Base-by-base conservation (phyloP, 2,329 filamentous ascomycete genomes). In the Gremmenia infestans region DNA sequence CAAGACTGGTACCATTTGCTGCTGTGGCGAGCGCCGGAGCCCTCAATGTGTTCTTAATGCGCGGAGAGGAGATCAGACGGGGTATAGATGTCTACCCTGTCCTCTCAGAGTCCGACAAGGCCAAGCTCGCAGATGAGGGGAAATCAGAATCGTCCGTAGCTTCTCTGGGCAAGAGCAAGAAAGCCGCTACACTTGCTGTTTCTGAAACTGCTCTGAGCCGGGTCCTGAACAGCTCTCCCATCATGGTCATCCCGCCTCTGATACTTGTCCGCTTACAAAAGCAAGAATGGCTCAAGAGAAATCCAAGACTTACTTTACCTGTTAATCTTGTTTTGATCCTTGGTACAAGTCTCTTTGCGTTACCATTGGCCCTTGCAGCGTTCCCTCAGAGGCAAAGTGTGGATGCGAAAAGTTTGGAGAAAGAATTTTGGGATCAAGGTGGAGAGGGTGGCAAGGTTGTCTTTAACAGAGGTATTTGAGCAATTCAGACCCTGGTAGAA, bases 21-120 rank as follows among this genome's bases (percentile, higher is more conserved):
- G 94, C 94, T 12, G 94, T 99, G 11, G 93, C 93, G 32, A 89
- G 85, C 57, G 94, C 94, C 4, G 92, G 91, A 67, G 91, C 86
- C 1, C 80, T 99, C 60, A 99, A 99, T 73, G 94, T 97, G 25
- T 95, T 97, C 74, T 82, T 99, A 54, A 99, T 99, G 94, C 90
- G 94, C 57, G 87, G 91, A 61, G 93, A 97, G 73, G 94, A 99
- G 76, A 97, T 99, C 66, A 82, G 89, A 68, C 83, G 83, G 59
- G 94, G 94, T 52, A 99, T 99, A 68, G 90, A 97, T 72, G 85
- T 99, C 39, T 97, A 87, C 72, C 91, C 92, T 1, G 86, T 91
- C 6, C 80, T 92, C 11, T 86, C 86, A 2, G 85, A 85, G 4
- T 79, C 79, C 15, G 86, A 91, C 69, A 89, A 86, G 73, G 73